Percentiles rank a stretch among this genome's conserved stretches.
These are phyloP conservation scores for Leccinum subspadiceum DNA, from an alignment of 1,284 basidiomycete species.

Conservation along the genomic window DNA sequence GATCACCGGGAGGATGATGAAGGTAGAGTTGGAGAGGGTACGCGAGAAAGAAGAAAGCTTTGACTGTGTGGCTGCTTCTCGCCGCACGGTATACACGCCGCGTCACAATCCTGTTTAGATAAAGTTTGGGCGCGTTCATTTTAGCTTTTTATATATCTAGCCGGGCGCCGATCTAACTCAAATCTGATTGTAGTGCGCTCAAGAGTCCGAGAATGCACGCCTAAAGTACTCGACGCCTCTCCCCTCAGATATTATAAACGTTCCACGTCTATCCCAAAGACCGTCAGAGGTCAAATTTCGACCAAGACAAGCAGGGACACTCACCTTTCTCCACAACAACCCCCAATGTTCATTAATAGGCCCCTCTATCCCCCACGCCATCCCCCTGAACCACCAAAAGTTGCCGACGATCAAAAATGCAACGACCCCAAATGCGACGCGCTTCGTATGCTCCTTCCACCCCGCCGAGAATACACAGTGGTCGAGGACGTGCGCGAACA, in stretches of 20 bases:
- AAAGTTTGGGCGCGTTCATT: neutral
- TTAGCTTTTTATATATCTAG: neutral
- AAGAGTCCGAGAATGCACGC: neutral
- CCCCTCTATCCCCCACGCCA: constrained; percentile 88
- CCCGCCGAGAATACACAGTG: constrained; percentile 85
- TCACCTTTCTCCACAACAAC: constrained; percentile 76
- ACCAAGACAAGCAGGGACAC: constrained; percentile 23
- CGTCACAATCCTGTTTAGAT: neutral
- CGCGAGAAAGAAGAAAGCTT: neutral
- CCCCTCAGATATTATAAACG: constrained; percentile 25
- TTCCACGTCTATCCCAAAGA: constrained; percentile 23
- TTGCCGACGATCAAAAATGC: constrained; percentile 63
- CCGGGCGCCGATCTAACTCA: neutral
- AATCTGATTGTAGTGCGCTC: neutral
- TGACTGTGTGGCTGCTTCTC: neutral
- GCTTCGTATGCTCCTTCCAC: constrained; percentile 65
- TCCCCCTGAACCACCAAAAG: constrained; percentile 93
- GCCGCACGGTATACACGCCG: constrained; percentile 12
- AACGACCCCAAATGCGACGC: constrained; percentile 66
- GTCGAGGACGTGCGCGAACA: constrained; percentile 88
- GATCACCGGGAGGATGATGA: neutral
- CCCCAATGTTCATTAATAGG: constrained; percentile 80
- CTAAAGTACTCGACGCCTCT: neutral
- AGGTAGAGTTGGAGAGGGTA: neutral
- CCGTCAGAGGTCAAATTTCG: neutral